Conservation (phyloP, 2,329 filamentous ascomycete genomes). For the Pseudogymnoascus pannorum region DNA sequence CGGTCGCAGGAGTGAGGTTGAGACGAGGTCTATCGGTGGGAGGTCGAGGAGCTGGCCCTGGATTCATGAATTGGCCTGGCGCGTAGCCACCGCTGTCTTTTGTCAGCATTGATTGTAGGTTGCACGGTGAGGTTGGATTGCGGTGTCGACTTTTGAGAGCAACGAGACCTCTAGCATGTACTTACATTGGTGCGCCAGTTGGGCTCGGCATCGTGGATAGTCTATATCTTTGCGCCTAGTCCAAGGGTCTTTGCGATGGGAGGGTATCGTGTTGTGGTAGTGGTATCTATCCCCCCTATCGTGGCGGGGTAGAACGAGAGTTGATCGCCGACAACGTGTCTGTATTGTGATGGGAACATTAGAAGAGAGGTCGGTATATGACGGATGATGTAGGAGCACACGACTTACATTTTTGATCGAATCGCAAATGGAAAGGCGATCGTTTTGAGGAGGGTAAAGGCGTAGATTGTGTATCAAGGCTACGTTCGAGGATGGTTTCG, state of each 20-base stretch:
- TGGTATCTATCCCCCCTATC: conserved; percentile 9
- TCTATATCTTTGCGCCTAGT: neutral
- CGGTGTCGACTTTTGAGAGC: neutral
- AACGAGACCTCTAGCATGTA: neutral
- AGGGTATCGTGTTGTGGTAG: neutral
- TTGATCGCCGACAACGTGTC: conserved; percentile 8
- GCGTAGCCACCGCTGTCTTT: conserved; percentile 35
- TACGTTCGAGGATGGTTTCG: conserved; percentile 6
- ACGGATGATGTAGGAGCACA: neutral
- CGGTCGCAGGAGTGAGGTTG: conserved; percentile 65
- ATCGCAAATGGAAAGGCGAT: neutral
- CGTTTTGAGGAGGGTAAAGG: neutral
- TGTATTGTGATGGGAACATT: neutral
- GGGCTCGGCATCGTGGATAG: conserved; percentile 4
- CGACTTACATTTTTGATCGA: neutral
- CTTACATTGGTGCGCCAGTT: conserved; percentile 1
- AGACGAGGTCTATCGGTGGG: conserved; percentile 78
- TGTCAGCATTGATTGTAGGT: neutral
- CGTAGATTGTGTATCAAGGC: conserved; percentile 3
- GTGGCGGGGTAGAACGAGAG: conserved; percentile 6
- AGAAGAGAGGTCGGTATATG: neutral
- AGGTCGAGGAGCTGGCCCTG: conserved; percentile 85
- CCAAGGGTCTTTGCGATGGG: conserved; percentile 1
- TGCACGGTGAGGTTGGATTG: conserved; percentile 1
- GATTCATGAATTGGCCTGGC: conserved; percentile 82